Percentiles rank a stretch among this genome's conserved stretches.
These are phyloP conservation scores for Aspergillus flavus DNA, from an alignment of 2,329 filamentous ascomycete species.

Conservation along the genomic window DNA sequence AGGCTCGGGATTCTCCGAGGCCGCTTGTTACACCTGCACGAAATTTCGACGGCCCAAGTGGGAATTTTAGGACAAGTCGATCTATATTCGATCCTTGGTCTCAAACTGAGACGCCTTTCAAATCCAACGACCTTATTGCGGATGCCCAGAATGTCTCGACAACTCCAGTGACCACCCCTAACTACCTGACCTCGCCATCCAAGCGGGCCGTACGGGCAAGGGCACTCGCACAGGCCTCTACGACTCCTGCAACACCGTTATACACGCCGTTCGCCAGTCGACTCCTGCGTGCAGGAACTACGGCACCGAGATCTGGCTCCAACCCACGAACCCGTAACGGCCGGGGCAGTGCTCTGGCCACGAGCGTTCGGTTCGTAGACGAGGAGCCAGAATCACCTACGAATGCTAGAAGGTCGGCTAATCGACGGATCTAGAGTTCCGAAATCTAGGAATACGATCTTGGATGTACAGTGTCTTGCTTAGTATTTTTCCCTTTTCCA, in stretches of 20 bases:
- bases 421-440: conserved; percentile 30
- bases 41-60: conserved; percentile 23
- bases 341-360: conserved; percentile 33
- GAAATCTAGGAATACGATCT: neutral
- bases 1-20: conserved; percentile 33
- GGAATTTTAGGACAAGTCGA: conserved; percentile 22
- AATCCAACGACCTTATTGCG: conserved; percentile 38
- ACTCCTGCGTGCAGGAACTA: conserved; percentile 32
- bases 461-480: neutral
- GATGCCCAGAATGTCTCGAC: conserved; percentile 35
- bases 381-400: conserved; percentile 45
- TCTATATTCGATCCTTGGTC: conserved; percentile 41
- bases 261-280: conserved; percentile 48
- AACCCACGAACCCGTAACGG: conserved; percentile 28
- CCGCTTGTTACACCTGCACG: conserved; percentile 32
- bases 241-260: conserved; percentile 48
- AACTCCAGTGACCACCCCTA: conserved; percentile 44
- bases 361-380: conserved; percentile 45
- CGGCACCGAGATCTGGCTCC: conserved; percentile 26
- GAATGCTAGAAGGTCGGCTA: conserved; percentile 40
- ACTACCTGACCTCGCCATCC: conserved; percentile 49
- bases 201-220: conserved; percentile 48
- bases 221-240: conserved; percentile 45
- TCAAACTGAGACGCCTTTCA: conserved; percentile 40
- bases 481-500: neutral